Conservation (phyloP, 306 rosid species). For the Albizia julibrissin region DNA sequence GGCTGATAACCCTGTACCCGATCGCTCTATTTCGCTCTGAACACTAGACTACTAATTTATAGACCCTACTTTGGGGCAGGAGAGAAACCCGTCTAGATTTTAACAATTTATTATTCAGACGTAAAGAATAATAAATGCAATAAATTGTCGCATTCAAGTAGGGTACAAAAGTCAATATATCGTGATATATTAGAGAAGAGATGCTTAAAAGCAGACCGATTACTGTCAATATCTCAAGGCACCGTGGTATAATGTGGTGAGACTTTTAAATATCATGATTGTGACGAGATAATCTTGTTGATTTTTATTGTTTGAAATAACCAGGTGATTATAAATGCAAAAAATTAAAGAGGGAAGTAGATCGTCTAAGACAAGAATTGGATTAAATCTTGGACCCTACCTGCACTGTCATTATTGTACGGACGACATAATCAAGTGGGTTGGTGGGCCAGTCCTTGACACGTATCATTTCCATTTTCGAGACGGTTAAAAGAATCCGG, state of each 20-base stretch:
- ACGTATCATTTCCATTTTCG: background rate
- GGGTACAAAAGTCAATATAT: slow-evolving; percentile 1
- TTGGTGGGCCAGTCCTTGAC: background rate
- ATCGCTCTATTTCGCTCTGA: background rate
- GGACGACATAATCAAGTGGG: background rate
- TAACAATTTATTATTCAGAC: background rate
- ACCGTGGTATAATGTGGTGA: background rate
- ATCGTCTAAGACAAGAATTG: background rate
- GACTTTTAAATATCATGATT: background rate
- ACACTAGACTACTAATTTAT: background rate
- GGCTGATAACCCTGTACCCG: too few species aligned
- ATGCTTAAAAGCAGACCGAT: background rate
- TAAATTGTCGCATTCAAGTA: background rate
- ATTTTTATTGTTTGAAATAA: background rate
- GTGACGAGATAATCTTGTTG: background rate
- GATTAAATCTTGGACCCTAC: slow-evolving; percentile 3
- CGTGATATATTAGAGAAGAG: background rate
- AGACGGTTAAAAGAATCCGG: background rate
- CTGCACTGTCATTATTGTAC: background rate
- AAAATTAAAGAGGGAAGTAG: background rate
- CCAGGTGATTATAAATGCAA: background rate
- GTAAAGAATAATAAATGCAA: background rate
- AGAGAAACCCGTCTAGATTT: background rate
- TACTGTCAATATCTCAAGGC: background rate
- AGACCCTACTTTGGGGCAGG: background rate